A percentile compares a stretch with the other conserved stretches of the same genome.
These are phyloP conservation scores for Aaosphaeria pasadenensis DNA, from an alignment of 2,329 filamentous ascomycete genomes.

Conservation along the genomic window DNA sequence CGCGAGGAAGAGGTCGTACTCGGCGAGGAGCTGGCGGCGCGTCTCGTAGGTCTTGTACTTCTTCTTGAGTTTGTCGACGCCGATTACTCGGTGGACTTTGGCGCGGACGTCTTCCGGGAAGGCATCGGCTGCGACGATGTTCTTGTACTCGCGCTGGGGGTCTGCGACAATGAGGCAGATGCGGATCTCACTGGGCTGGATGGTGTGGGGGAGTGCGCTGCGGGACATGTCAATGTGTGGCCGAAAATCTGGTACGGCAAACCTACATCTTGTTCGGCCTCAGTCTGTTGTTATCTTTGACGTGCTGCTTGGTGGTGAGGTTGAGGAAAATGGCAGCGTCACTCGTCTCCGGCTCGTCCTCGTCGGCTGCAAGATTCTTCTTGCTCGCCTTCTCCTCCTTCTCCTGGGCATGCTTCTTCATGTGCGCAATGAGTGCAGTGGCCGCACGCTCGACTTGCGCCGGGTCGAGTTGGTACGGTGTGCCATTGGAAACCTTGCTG, in stretches of 20 bases:
- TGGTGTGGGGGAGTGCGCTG: slow-evolving; percentile 66
- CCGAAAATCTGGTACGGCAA: not conserved
- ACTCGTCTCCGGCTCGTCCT: slow-evolving; percentile 45
- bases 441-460: slow-evolving; percentile 58
- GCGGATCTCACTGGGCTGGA: slow-evolving; percentile 64
- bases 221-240: not conserved
- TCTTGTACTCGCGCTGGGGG: slow-evolving; percentile 84
- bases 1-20: slow-evolving; percentile 91
- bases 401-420: slow-evolving; percentile 49
- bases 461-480: slow-evolving; percentile 44
- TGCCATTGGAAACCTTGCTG: slow-evolving; percentile 33
- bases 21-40: slow-evolving; percentile 69
- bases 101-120: slow-evolving; percentile 48
- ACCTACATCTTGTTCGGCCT: slow-evolving; percentile 75
- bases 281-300: slow-evolving; percentile 70
- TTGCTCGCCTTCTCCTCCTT: slow-evolving; percentile 50
- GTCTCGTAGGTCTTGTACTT: slow-evolving; percentile 90
- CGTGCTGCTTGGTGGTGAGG: slow-evolving; percentile 60
- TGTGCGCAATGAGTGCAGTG: slow-evolving; percentile 57
- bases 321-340: slow-evolving; percentile 59
- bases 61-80: slow-evolving; percentile 78
- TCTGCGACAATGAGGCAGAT: slow-evolving; percentile 85
- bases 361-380: slow-evolving; percentile 53
- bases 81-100: slow-evolving; percentile 64
- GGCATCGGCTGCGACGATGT: slow-evolving; percentile 71